Evolutionary conservation across 768 basidiomycete genomes (phyloP), one percentile per base, ranked within the genome.

Genomic region (Podaxis sp.): DNA sequence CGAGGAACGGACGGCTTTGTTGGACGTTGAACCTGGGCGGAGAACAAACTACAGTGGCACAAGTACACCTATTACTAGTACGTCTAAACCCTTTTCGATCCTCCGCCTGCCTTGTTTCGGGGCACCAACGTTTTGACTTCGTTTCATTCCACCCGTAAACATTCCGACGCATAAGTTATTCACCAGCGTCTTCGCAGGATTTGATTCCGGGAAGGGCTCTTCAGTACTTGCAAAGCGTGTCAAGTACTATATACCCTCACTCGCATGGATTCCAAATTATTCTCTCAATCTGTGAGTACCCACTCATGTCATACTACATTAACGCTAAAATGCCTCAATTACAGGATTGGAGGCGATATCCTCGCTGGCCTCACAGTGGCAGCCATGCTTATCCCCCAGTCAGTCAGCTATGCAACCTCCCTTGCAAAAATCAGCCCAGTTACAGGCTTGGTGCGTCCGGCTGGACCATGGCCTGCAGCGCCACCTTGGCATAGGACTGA

Each of bases 331-430:
- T 63, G 28, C 59, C 39, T 49, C 54, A 6, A 28, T 24, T 44
- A 12, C 63, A 79, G 79, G 48, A 70, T 80, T 42, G 74, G 74
- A 40, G 81, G 75, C 28, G 93, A 96, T 73, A 68, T 93, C n/a
- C 78, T 94, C 0, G 93, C 92, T 28, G 96, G 95, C 17, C 70
- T 95, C 30, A 95, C 95, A 0, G 87, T 97, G 8, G 90, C 91
- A 19, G 88, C 86, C 56, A 90, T 93, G 83, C 80, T 93, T 49
- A 90, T 93, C 70, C 91, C 92, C 5, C 89, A 93, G 73, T 92
- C 93, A 1, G 91, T 97, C 72, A 93, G 92, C 72, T 97, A 98
- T 70, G 96, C 93, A 7, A 87, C 91, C 2, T 90, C 93, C 0
- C 78, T 98, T 11, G 94, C 95, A 17, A 87, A 92, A 67, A 77